Percentiles rank a stretch among this genome's conserved stretches.
Evolutionary conservation across 2,329 filamentous ascomycete species (phyloP).

Genomic region (Zasmidium angulare): DNA sequence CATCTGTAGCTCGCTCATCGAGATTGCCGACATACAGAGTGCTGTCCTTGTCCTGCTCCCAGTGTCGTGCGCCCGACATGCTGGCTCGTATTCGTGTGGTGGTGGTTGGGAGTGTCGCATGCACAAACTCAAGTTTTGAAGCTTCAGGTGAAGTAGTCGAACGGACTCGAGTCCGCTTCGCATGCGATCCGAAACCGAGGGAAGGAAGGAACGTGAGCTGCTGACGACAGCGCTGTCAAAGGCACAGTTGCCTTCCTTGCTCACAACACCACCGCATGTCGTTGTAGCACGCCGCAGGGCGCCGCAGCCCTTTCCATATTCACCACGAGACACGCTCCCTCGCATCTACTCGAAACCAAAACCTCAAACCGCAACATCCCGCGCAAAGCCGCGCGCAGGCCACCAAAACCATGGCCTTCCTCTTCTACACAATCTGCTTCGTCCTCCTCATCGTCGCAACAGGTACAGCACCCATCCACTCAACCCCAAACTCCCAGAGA

Average conservation of each 20-base stretch:
- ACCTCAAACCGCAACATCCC: not conserved
- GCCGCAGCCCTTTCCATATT: not conserved
- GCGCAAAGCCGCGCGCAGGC: slow-evolving; percentile 1
- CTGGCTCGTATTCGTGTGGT: slow-evolving; percentile 29
- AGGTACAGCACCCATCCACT: slow-evolving; percentile 47
- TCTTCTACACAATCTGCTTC: slow-evolving; percentile 76
- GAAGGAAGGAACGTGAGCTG: not conserved
- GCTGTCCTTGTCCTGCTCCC: slow-evolving; percentile 93
- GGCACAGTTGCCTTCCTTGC: not conserved
- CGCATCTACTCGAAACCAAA: not conserved
- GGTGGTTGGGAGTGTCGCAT: not conserved
- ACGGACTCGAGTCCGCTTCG: slow-evolving; percentile 5
- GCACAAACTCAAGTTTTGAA: slow-evolving; percentile 1
- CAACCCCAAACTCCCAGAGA: not conserved
- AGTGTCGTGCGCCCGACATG: slow-evolving; percentile 75
- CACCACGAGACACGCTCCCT: not conserved
- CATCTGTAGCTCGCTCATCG: slow-evolving; percentile 90
- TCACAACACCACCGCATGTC: slow-evolving; percentile 1
- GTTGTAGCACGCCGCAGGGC: slow-evolving; percentile 4
- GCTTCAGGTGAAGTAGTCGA: not conserved
- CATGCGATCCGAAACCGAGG: not conserved
- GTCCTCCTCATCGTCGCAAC: slow-evolving; percentile 70
- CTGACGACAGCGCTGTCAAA: slow-evolving; percentile 1
- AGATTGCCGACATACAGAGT: slow-evolving; percentile 98
- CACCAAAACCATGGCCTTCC: slow-evolving; percentile 64